phyloP scores from a whole-genome alignment of 2,329 filamentous ascomycete species.

The Elsinoe batatas region DNA sequence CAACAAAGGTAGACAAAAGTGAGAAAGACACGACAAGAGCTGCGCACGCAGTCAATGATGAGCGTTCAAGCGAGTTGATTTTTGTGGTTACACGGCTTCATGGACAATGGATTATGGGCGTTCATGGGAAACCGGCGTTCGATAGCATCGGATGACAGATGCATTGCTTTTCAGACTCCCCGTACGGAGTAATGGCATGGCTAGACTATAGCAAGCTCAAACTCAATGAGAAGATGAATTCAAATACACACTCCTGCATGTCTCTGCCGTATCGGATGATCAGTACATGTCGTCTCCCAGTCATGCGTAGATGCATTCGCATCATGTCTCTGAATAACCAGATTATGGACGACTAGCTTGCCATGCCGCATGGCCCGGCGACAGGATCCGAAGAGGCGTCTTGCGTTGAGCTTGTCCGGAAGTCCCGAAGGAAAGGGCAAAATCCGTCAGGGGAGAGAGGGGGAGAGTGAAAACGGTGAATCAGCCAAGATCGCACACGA shows the following conservation, averaged over 20 bases:
- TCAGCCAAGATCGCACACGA: not conserved
- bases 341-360: not conserved
- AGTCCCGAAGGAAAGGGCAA: not conserved
- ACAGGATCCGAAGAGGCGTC: not conserved
- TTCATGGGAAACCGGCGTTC: not conserved
- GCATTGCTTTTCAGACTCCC: not conserved
- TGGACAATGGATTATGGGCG: not conserved
- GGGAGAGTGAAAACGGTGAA: not conserved
- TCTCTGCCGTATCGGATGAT: not conserved
- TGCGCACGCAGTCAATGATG: not conserved
- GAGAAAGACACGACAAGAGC: not conserved
- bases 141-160: not conserved
- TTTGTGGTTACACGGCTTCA: not conserved
- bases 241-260: not conserved
- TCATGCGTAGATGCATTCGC: not conserved
- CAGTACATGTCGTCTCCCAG: not conserved
- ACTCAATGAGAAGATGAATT: not conserved
- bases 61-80: conserved; percentile 13
- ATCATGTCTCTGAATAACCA: not conserved
- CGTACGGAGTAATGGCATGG: not conserved
- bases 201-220: not conserved
- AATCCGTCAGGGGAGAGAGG: not conserved
- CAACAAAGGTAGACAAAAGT: not conserved
- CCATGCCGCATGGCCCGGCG: not conserved
- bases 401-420: not conserved